phyloP scores from a whole-genome alignment of 257 asterid species.

The Marsdenia floribunda region DNA sequence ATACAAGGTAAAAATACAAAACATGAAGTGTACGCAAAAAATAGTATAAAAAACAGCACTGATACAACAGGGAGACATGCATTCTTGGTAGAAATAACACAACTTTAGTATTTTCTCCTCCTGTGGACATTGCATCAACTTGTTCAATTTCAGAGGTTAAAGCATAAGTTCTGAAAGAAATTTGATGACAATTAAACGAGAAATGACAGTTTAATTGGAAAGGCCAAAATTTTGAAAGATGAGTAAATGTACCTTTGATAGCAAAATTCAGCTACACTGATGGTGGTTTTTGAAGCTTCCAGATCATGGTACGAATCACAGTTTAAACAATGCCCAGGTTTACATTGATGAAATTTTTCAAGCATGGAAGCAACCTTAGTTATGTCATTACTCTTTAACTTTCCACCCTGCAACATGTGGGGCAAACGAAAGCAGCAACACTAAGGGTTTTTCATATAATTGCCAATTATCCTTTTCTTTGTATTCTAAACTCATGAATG shows the following conservation, averaged over 20 bases:
- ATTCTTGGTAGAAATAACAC: background rate
- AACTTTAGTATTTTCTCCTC: background rate
- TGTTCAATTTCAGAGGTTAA: background rate
- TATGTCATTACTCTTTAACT: constrained; percentile 28
- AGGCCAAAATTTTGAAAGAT: background rate
- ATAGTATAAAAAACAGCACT: background rate
- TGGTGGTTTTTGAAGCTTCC: constrained; percentile 43
- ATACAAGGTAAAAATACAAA: constrained; percentile 11
- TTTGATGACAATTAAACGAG: background rate
- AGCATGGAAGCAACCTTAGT: constrained; percentile 36
- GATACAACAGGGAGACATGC: constrained; percentile 3
- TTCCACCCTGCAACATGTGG: constrained; percentile 31
- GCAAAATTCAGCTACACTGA: constrained; percentile 39
- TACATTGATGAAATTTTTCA: constrained; percentile 30
- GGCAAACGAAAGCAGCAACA: background rate
- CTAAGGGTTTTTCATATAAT: background rate
- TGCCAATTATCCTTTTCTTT: background rate
- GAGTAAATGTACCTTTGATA: constrained; percentile 42
- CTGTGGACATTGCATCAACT: background rate
- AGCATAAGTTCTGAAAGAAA: background rate
- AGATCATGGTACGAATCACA: constrained; percentile 59
- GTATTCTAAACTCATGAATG: background rate
- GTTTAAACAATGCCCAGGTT: constrained; percentile 55
- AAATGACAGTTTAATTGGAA: background rate
- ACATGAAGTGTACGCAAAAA: background rate